phyloP scores from a whole-genome alignment of 192 early-diverging fungal genomes.

The Backusella tuberculispora region DNA sequence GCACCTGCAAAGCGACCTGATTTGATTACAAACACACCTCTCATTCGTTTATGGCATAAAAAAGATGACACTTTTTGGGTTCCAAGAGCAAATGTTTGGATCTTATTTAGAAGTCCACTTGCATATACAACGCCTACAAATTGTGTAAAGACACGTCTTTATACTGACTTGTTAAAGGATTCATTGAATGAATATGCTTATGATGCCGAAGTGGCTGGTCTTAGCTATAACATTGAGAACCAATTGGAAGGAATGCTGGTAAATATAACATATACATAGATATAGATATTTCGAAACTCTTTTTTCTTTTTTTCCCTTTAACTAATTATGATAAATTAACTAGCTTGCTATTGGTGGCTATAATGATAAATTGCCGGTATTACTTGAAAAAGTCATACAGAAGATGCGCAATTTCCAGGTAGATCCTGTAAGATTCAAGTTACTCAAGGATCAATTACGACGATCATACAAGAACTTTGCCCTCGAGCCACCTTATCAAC shows the following conservation, averaged over 20 bases:
- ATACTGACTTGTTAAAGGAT: constrained; percentile 81
- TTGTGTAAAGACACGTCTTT: constrained; percentile 72
- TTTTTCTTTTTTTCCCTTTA: background rate
- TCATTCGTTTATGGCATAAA: constrained; percentile 88
- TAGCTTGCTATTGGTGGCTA: constrained; percentile 77
- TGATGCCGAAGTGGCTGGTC: constrained; percentile 87
- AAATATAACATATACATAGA: background rate
- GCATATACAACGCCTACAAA: constrained; percentile 75
- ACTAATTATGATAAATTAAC: background rate
- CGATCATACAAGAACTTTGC: constrained; percentile 79
- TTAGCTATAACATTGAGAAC: constrained; percentile 76
- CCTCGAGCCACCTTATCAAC: constrained; percentile 78
- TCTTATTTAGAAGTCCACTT: constrained; percentile 74
- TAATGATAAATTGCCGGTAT: constrained; percentile 80
- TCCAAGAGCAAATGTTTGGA: constrained; percentile 82
- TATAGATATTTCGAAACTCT: background rate
- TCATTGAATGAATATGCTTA: constrained; percentile 86
- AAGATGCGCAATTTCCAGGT: constrained; percentile 68
- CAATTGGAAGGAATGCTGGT: constrained; percentile 69
- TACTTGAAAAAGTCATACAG: constrained; percentile 73
- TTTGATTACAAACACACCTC: constrained; percentile 62
- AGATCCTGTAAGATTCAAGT: constrained; percentile 72
- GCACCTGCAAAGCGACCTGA: constrained; percentile 43
- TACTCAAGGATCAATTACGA: constrained; percentile 75
- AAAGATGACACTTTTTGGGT: constrained; percentile 93